Base-by-base conservation (phyloP, 768 basidiomycete species). In the Termitomyces sp. region DNA sequence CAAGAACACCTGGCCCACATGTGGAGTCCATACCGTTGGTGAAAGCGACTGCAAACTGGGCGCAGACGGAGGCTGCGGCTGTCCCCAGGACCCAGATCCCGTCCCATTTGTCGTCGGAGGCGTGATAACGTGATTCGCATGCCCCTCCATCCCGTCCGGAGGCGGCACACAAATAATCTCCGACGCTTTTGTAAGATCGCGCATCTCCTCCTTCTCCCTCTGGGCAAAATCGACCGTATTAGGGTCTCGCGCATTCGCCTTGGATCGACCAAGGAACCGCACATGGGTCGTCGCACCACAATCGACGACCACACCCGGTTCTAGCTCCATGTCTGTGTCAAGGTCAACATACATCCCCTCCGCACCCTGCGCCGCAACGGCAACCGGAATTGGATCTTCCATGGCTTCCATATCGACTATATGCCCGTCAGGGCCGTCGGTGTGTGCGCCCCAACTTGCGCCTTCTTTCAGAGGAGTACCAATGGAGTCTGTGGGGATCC, bases 151-250 rank as follows among this genome's bases (percentile, higher is more conserved):
- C 9, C 48, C 53, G 20, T 60, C 56, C 0, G 53, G 53, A 12
- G 45, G 47, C n/a, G 50, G 54, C 35, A 61, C 13, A 52, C 59
- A 77, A 59, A 88, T 73, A 50, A 95, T 92, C 72, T 91, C 89
- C 20, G 82, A 86, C 7, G 91, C 89, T 55, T 83, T 79, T 0
- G 94, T 96, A 52, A 95, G 73, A 64, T 90, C 88, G 12, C 88
- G 76, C 91, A 94, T 95, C 74, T 95, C 94, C 57, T 91, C 89
- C 69, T 83, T 83, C 72, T 96, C 93, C 32, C 91, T 78, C 63
- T 84, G 80, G 13, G 89, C 84, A 68, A 94, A 93, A 67, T 92
- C 83, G 65, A 92, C 80, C 29, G 86, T 88, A 65, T 89, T 88
- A 4, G 75, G 73, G 13, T 63, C 61, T 33, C 56, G 41, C n/a